Percentiles rank a stretch among this genome's conserved stretches.
These are phyloP conservation scores for Kwoniella heveanensis DNA, from an alignment of 768 basidiomycete genomes.

Conservation along the genomic window DNA sequence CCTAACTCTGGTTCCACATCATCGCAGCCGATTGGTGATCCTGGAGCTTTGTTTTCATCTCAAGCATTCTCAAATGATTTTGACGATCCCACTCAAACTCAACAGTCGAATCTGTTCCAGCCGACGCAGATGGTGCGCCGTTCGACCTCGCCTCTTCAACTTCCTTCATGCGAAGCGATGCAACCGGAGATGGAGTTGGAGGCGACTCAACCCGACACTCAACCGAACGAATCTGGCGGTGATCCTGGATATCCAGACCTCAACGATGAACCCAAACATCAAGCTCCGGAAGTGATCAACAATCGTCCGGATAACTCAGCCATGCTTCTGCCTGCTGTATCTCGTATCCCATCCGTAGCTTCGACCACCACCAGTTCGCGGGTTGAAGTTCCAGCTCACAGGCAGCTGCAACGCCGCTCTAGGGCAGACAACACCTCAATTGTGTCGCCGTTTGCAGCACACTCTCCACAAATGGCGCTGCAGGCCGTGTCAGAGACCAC, in stretches of 20 bases:
- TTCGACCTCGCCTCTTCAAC: not conserved
- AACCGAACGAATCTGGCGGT: not conserved
- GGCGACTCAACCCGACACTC: constrained; percentile 17
- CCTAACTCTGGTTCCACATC: constrained; percentile 2
- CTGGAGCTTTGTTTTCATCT: constrained; percentile 11
- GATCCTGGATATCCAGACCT: no score
- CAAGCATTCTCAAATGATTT: constrained; percentile 3
- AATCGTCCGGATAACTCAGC: not conserved
- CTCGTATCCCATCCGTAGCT: not conserved
- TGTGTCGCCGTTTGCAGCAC: not conserved
- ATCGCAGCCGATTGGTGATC: not conserved
- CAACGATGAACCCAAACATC: not conserved
- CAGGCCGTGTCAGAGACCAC: not conserved
- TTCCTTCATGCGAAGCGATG: not conserved
- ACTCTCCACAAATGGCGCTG: not conserved
- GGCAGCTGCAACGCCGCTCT: constrained; percentile 10
- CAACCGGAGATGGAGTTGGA: not conserved
- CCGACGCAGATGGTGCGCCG: constrained; percentile 15
- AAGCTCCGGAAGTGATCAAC: no score
- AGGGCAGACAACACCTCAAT: not conserved
- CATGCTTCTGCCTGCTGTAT: not conserved
- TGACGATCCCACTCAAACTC: constrained; percentile 3
- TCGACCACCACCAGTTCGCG: constrained; percentile 7
- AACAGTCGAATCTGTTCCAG: constrained; percentile 9
- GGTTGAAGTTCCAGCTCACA: constrained; percentile 13